phyloP scores from a whole-genome alignment of 2,329 filamentous ascomycete species.

The Mycosphaerella arachidis region DNA sequence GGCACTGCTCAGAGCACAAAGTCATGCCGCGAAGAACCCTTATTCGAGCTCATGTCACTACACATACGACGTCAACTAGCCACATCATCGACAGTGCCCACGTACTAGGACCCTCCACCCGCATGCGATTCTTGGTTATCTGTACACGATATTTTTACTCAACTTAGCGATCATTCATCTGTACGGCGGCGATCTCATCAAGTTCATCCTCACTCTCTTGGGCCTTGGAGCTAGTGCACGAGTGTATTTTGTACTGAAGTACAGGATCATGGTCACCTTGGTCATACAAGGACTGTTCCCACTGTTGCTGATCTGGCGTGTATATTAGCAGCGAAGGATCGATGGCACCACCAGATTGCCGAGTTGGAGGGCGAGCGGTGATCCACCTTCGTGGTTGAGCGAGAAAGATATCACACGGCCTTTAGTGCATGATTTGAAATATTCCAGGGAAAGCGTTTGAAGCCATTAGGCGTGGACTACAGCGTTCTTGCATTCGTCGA shows the following conservation, averaged over 20 bases:
- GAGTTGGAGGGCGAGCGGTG: not conserved
- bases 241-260: not conserved
- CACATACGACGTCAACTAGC: not conserved
- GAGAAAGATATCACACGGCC: not conserved
- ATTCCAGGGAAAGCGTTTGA: too few relatives aligned
- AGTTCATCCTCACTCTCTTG: not conserved
- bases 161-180: not conserved
- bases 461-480: too few relatives aligned
- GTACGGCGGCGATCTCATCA: not conserved
- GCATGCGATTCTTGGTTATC: not conserved
- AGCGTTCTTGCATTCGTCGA: too few relatives aligned
- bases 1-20: too few relatives aligned
- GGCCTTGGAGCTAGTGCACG: not conserved
- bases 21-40: not conserved
- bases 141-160: not conserved
- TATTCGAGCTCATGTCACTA: not conserved
- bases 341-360: not conserved
- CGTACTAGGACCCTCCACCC: not conserved
- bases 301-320: not conserved
- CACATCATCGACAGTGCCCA: not conserved
- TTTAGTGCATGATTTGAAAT: not conserved
- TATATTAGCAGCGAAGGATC: not conserved
- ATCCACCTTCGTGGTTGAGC: not conserved
- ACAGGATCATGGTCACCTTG: not conserved
- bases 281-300: not conserved